Base-by-base conservation (phyloP, 176 grass and related monocot species). In the Raddia guianensis region DNA sequence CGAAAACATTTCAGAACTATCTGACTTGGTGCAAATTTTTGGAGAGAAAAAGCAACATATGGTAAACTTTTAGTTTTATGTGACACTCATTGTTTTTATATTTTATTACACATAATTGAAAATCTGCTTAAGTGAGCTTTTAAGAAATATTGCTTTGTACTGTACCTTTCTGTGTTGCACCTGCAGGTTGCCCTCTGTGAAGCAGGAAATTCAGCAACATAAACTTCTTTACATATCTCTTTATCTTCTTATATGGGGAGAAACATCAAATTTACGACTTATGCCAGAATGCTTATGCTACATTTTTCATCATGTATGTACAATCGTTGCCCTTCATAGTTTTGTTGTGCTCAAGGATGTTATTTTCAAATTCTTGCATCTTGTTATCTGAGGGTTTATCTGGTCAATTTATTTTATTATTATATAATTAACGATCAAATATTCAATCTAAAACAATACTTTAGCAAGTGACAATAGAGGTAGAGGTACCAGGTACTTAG, bases 191-290 rank as follows among this genome's bases (percentile, higher is more conserved):
- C 95, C 95, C 72, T 94, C 90, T 51, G 90, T 98, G 74, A 98
- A 94, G 83, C 90, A 98, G 73, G 95, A 98, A 86, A 83, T 94
- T 70, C 95, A 98, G 66, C 95, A 98, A 61, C 83, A 98, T 85
- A 98, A 94, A 94, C 84, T 98, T 83, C 86, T 98, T 66, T 98
- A 98, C 83, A 87, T 94, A 79, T 72, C 91, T 72, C 91, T 98
- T 77, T 98, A 98, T 87, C 90, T 98, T 81, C 95, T 98, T 74
- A 98, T 98, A 88, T 98, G 95, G 95, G 95, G 95, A 34, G 95
- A 98, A 80, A 85, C 95, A 83, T 87, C 92, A 90, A 98, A 98
- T 63, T 77, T 98, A 82, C 71, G 95, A 55, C 78, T 94, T 53
- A 87, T 98, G 95, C 95, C 95, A 89, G 95, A 98, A 90, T 98